phyloP scores from a whole-genome alignment of 2,329 filamentous ascomycete genomes.

The Rhynchosporium graminicola region DNA sequence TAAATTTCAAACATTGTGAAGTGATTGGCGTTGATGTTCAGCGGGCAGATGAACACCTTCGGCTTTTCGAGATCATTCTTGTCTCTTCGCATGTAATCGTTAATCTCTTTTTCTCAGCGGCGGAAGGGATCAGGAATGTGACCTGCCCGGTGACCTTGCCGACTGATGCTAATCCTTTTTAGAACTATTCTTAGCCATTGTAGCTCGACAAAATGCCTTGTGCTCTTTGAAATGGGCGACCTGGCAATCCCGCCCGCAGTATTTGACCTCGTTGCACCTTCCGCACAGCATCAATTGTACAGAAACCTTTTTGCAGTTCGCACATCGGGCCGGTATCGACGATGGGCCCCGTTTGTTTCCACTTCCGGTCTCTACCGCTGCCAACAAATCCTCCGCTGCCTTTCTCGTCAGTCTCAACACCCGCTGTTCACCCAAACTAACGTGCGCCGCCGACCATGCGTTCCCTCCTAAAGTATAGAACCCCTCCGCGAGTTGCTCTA shows the following conservation, averaged over 20 bases:
- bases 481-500: conserved; percentile 21
- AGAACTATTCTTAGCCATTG: conserved; percentile 7
- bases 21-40: too few species aligned
- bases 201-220: conserved; percentile 22
- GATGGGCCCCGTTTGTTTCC: conserved; percentile 15
- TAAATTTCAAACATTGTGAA: too few species aligned
- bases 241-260: conserved; percentile 22
- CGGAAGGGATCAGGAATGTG: too few species aligned
- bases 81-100: too few species aligned
- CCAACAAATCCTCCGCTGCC: conserved; percentile 20
- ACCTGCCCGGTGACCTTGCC: too few species aligned
- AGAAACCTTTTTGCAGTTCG: conserved; percentile 20
- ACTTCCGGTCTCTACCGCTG: conserved; percentile 20
- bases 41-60: too few species aligned
- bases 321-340: conserved; percentile 16
- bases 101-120: too few species aligned
- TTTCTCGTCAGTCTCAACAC: conserved; percentile 23
- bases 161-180: not conserved
- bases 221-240: conserved; percentile 23
- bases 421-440: conserved; percentile 22
- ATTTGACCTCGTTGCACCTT: conserved; percentile 21
- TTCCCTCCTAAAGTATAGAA: conserved; percentile 17
- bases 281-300: conserved; percentile 20
- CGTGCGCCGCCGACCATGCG: conserved; percentile 22
- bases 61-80: too few species aligned